These are phyloP conservation scores for Leccinum disarticulatum DNA, from an alignment of 768 basidiomycete species.

Conservation along the genomic window DNA sequence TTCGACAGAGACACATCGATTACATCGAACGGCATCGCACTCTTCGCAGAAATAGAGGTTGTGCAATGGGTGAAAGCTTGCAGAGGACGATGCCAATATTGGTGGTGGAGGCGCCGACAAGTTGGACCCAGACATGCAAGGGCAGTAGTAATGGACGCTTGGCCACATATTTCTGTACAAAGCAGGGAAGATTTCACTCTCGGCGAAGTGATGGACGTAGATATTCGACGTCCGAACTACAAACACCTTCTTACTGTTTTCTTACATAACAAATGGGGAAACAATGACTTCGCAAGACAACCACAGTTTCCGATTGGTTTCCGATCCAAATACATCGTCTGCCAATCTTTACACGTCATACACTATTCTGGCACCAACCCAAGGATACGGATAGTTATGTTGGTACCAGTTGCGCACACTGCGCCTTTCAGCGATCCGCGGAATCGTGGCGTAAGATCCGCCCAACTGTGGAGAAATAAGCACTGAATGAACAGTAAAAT, in stretches of 20 bases:
- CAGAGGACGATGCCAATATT: constrained; percentile 71
- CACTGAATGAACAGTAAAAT: not conserved
- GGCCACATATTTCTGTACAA: constrained; percentile 38
- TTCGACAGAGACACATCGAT: constrained; percentile 89
- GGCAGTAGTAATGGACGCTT: constrained; percentile 65
- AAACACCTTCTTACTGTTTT: constrained; percentile 1
- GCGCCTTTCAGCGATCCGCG: constrained; percentile 73
- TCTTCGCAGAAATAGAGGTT: constrained; percentile 97
- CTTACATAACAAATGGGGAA: constrained; percentile 11
- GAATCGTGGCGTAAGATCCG: constrained; percentile 85
- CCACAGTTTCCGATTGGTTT: no score
- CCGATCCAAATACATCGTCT: constrained; percentile 4
- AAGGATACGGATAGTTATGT: constrained; percentile 86
- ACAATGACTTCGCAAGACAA: no score
- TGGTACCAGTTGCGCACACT: constrained; percentile 91
- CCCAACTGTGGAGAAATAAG: constrained; percentile 60
- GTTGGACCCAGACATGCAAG: constrained; percentile 56
- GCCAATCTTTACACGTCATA: constrained; percentile 42
- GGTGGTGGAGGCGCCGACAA: constrained; percentile 62
- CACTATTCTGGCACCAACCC: constrained; percentile 73
- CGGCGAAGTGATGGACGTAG: not conserved
- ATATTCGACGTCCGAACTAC: not conserved
- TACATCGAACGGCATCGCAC: constrained; percentile 94
- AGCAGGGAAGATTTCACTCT: not conserved
- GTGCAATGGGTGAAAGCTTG: constrained; percentile 81